These are phyloP conservation scores for Passiflora organensis DNA, from an alignment of 345 rosid genomes.

Conservation along the genomic window DNA sequence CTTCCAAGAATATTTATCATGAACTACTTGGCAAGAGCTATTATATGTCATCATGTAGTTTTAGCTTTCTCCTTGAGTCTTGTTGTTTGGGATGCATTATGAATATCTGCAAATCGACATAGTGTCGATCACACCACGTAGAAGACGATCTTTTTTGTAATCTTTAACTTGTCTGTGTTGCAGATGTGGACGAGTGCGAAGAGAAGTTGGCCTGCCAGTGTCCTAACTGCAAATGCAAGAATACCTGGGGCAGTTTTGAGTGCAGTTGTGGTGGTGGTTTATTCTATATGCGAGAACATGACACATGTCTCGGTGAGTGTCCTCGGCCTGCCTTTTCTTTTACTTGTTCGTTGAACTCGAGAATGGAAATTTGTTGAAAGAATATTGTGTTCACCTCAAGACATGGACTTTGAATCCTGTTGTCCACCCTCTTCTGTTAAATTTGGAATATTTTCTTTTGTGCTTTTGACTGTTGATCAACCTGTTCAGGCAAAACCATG, in stretches of 20 bases:
- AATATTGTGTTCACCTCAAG: too few species aligned
- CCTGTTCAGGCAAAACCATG: conserved; percentile 47
- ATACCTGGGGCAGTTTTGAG: conserved; percentile 90
- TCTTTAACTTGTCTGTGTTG: conserved; percentile 7
- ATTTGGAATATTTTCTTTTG: not conserved
- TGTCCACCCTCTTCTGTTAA: too few species aligned
- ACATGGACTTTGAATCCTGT: too few species aligned
- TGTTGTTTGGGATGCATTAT: too few species aligned
- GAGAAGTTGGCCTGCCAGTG: conserved; percentile 76
- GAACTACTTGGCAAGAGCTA: not conserved
- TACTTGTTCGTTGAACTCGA: too few species aligned
- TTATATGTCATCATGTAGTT: too few species aligned
- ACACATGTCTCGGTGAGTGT: conserved; percentile 76
- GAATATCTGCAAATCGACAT: too few species aligned
- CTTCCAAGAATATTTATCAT: too few species aligned
- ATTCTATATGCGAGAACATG: conserved; percentile 79
- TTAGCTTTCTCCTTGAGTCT: too few species aligned
- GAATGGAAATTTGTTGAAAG: too few species aligned
- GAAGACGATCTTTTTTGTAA: not conserved
- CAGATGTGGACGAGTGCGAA: conserved; percentile 84
- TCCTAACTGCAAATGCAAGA: conserved; percentile 67
- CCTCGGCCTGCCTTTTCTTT: not conserved
- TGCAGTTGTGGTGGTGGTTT: conserved; percentile 75
- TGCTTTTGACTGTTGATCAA: not conserved
- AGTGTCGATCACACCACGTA: too few species aligned